These are phyloP conservation scores for Dicorynia guianensis DNA, from an alignment of 306 rosid species.

Conservation along the genomic window DNA sequence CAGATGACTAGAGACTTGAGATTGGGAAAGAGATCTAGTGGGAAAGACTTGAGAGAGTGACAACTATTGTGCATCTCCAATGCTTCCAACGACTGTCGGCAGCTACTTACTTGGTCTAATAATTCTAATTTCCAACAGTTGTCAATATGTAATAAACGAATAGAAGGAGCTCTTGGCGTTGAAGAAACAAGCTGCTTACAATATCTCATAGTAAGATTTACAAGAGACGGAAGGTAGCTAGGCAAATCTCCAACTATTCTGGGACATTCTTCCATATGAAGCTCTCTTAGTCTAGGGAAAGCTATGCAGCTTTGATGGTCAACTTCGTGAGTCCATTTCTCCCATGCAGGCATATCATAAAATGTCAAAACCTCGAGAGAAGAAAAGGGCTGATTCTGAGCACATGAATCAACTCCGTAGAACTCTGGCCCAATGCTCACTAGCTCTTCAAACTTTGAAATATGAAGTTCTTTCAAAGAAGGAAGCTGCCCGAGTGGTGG, in stretches of 20 bases:
- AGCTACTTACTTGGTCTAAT: not conserved
- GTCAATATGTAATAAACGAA: conserved; percentile 16
- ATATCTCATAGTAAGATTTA: conserved; percentile 7
- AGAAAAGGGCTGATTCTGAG: conserved; percentile 17
- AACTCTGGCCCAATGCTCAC: conserved; percentile 36
- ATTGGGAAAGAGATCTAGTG: conserved; percentile 41
- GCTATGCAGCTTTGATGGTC: not conserved
- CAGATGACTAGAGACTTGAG: conserved; percentile 12
- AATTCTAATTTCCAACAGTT: conserved; percentile 26
- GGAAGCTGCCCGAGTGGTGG: conserved; percentile 44
- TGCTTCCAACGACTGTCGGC: conserved; percentile 18
- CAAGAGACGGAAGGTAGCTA: conserved; percentile 29
- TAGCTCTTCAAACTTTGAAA: conserved; percentile 22
- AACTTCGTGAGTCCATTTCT: conserved; percentile 36
- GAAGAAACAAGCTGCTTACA: conserved; percentile 34
- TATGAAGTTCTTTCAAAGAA: conserved; percentile 38
- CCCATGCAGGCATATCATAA: conserved; percentile 38
- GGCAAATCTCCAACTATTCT: conserved; percentile 5
- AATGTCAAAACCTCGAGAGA: conserved; percentile 38
- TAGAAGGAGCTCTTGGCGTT: conserved; percentile 31
- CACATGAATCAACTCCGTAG: conserved; percentile 27
- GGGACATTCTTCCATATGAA: conserved; percentile 21
- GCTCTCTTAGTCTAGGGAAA: conserved; percentile 37
- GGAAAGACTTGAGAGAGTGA: conserved; percentile 27
- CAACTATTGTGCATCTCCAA: conserved; percentile 34